Percentiles rank a stretch among this genome's conserved stretches.
phyloP scores from a whole-genome alignment of 768 basidiomycete species.

The Xanthoconium stramineum region DNA sequence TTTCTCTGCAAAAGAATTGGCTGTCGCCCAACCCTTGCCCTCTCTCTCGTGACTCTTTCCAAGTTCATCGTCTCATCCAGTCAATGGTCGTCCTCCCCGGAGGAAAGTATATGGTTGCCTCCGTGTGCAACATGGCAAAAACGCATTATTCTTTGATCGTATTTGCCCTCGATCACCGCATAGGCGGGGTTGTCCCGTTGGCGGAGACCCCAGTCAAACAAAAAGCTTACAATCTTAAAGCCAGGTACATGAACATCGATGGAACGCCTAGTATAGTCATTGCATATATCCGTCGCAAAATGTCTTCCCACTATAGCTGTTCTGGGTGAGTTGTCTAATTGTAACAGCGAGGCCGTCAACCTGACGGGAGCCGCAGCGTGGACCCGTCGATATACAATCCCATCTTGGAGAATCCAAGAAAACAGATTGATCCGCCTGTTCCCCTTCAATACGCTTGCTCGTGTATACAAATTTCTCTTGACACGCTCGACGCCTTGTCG shows the following conservation, averaged over 20 bases:
- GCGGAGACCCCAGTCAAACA: conserved; percentile 46
- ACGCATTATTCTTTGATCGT: conserved; percentile 50
- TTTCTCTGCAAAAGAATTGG: conserved; percentile 63
- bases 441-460: conserved; percentile 45
- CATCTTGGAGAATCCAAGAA: conserved; percentile 31
- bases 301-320: conserved; percentile 11
- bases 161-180: conserved; percentile 54
- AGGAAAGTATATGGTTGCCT: conserved; percentile 65
- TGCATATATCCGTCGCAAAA: conserved; percentile 45
- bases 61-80: conserved; percentile 37
- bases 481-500: conserved; percentile 41
- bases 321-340: conserved; percentile 14
- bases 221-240: conserved; percentile 57
- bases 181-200: conserved; percentile 39
- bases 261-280: conserved; percentile 52
- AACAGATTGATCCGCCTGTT: conserved; percentile 40
- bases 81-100: conserved; percentile 62
- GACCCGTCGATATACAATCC: conserved; percentile 33
- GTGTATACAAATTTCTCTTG: conserved; percentile 41
- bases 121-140: conserved; percentile 43
- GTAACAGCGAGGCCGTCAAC: background rate
- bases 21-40: conserved; percentile 37
- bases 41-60: conserved; percentile 23
- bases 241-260: conserved; percentile 52
- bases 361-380: conserved; percentile 20